Percentiles rank a stretch among this genome's conserved stretches.
These are phyloP conservation scores for Colletotrichum somersetense DNA, from an alignment of 2,329 filamentous ascomycete species.

Conservation along the genomic window DNA sequence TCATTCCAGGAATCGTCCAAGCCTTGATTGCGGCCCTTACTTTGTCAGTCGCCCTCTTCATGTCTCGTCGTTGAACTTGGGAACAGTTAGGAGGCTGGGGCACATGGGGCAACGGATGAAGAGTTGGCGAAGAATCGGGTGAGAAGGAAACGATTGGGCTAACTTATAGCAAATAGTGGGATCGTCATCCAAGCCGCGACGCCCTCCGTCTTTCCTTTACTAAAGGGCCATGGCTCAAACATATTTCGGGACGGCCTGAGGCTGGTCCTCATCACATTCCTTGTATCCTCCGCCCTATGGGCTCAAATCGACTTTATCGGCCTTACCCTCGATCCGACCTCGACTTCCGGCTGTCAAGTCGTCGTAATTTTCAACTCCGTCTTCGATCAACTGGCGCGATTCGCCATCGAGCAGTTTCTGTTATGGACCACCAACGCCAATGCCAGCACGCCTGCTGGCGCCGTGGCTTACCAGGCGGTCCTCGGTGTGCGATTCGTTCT, in stretches of 20 bases:
- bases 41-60: slow-evolving; percentile 59
- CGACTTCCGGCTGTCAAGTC: slow-evolving; percentile 62
- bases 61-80: neutral
- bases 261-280: slow-evolving; percentile 72
- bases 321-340: slow-evolving; percentile 59
- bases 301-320: slow-evolving; percentile 65
- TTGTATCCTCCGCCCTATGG: slow-evolving; percentile 66
- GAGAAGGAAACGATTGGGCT: slow-evolving; percentile 43
- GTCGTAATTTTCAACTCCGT: slow-evolving; percentile 64
- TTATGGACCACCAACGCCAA: slow-evolving; percentile 63
- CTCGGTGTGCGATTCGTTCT: slow-evolving; percentile 63
- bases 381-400: slow-evolving; percentile 69
- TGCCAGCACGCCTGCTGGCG: slow-evolving; percentile 52
- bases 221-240: slow-evolving; percentile 61
- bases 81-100: slow-evolving; percentile 1
- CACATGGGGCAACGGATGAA: neutral
- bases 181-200: slow-evolving; percentile 66
- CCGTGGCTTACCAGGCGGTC: slow-evolving; percentile 59
- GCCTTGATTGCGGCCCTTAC: slow-evolving; percentile 66
- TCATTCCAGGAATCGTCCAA: slow-evolving; percentile 58
- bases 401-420: slow-evolving; percentile 66
- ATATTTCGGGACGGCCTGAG: slow-evolving; percentile 70
- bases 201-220: slow-evolving; percentile 59
- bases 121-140: slow-evolving; percentile 1
- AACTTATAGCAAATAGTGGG: slow-evolving; percentile 56